Conservation (phyloP, 2,329 filamentous ascomycete genomes). For the Apiospora hydei region DNA sequence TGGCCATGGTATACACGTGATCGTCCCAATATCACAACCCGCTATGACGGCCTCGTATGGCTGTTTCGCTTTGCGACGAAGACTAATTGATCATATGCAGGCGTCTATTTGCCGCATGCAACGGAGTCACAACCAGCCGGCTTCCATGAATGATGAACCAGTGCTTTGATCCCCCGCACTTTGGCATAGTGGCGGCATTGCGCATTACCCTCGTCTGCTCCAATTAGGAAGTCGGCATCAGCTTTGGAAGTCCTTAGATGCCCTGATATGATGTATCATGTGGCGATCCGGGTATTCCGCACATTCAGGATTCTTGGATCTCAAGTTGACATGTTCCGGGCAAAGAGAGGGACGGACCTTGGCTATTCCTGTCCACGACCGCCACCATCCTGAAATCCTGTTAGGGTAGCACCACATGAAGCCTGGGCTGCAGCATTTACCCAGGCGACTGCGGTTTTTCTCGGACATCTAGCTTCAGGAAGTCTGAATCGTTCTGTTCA, state of each 20-base stretch:
- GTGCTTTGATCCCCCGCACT: conserved; percentile 13
- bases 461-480: background rate
- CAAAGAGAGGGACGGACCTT: background rate
- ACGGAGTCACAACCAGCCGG: background rate
- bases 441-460: background rate
- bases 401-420: background rate
- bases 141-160: background rate
- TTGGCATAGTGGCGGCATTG: conserved; percentile 4
- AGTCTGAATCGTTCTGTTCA: background rate
- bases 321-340: background rate
- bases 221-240: background rate
- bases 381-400: background rate
- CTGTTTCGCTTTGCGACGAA: conserved; percentile 5
- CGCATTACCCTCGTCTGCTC: background rate
- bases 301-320: background rate
- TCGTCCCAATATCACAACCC: background rate
- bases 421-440: background rate
- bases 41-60: conserved; percentile 13
- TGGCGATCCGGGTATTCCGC: conserved; percentile 1
- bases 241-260: background rate
- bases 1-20: background rate
- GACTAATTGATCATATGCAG: background rate
- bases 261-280: background rate
- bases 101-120: background rate
- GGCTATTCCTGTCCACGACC: background rate